Evolutionary conservation across 2,329 filamentous ascomycete genomes (phyloP).

Genomic region (Intubia oerlemansii): DNA sequence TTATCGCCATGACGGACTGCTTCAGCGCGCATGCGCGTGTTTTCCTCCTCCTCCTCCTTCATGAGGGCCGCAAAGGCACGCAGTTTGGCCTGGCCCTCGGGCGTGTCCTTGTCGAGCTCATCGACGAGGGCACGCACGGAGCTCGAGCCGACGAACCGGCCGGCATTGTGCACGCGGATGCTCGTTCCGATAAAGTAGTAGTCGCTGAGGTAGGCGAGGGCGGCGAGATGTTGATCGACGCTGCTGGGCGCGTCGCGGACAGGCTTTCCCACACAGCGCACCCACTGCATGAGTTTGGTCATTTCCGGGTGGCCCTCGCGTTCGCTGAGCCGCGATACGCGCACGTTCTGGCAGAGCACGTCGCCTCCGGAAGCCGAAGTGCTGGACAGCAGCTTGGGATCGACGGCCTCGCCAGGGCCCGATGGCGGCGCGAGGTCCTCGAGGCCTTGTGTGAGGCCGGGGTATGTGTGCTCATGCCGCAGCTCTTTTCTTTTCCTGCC

Average conservation of each 20-base stretch:
- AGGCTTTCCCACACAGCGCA: too few species aligned
- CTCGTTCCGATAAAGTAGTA: constrained; percentile 84
- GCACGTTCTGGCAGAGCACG: background rate
- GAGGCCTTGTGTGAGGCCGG: background rate
- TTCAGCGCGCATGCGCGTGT: background rate
- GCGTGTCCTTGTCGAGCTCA: background rate
- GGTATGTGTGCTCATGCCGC: background rate
- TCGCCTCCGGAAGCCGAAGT: background rate
- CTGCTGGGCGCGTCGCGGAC: too few species aligned
- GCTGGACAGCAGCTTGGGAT: background rate
- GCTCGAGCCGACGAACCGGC: background rate
- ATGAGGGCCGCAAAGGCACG: background rate
- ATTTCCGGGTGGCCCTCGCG: background rate
- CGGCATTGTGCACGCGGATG: constrained; percentile 43
- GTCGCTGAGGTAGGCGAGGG: constrained; percentile 83
- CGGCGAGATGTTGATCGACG: constrained; percentile 33
- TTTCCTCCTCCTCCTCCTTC: constrained; percentile 2
- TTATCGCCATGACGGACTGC: too few species aligned
- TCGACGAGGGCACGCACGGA: background rate
- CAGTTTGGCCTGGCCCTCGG: background rate
- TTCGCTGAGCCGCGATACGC: background rate
- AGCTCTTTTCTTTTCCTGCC: background rate
- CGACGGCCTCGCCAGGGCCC: background rate
- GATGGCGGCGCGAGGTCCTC: too few species aligned
- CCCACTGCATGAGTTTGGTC: background rate